Evolutionary conservation across 768 basidiomycete species (phyloP).

Genomic region (Podaxis rugospora): DNA sequence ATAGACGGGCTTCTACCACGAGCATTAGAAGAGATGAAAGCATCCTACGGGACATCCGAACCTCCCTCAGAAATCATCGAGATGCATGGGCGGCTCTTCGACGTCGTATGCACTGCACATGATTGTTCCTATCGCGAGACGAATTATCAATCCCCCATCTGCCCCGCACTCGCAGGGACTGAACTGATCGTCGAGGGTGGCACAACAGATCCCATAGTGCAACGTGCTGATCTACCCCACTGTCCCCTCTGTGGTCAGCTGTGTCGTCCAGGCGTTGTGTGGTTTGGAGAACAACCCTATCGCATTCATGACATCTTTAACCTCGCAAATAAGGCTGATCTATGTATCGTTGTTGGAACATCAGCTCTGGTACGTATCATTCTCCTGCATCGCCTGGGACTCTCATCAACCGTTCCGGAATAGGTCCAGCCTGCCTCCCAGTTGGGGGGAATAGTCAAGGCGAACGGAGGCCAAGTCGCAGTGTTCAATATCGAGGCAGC

Average conservation of each 20-base stretch:
- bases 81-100: slow-evolving; percentile 61
- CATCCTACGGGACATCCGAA: slow-evolving; percentile 12
- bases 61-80: slow-evolving; percentile 35
- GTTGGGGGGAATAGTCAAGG: slow-evolving; percentile 29
- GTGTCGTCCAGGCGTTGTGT: slow-evolving; percentile 50
- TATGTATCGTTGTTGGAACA: slow-evolving; percentile 53
- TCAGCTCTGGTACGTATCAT: slow-evolving; percentile 34
- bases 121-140: slow-evolving; percentile 36
- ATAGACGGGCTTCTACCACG: slow-evolving; percentile 49
- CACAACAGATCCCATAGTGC: slow-evolving; percentile 33
- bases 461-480: slow-evolving; percentile 34
- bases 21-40: slow-evolving; percentile 28
- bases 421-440: slow-evolving; percentile 43
- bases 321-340: slow-evolving; percentile 40
- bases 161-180: slow-evolving; percentile 38
- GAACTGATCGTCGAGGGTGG: slow-evolving; percentile 32
- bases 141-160: slow-evolving; percentile 40
- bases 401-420: neutral
- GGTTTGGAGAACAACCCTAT: slow-evolving; percentile 48
- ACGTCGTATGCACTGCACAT: slow-evolving; percentile 44
- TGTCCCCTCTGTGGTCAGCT: slow-evolving; percentile 40
- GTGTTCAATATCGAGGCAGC: slow-evolving; percentile 34
- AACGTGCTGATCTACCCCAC: slow-evolving; percentile 34
- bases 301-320: slow-evolving; percentile 35
- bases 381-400: neutral